Percentiles rank a stretch among this genome's conserved stretches.
phyloP scores from a whole-genome alignment of 116 monocot species.

The Papilionanthe hybrid region DNA sequence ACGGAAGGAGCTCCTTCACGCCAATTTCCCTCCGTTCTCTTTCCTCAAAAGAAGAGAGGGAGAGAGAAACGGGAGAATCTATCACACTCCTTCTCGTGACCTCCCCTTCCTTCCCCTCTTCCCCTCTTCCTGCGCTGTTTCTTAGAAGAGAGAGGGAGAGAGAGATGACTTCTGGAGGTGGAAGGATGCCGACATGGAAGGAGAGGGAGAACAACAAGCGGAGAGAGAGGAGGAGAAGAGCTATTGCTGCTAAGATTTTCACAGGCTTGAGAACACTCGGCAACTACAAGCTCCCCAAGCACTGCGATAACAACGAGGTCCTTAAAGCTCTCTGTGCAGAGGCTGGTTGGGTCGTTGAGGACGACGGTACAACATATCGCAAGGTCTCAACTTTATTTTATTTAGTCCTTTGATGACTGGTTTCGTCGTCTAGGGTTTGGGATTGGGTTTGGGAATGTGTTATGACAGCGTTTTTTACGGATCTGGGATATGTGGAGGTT shows the following conservation, averaged over 20 bases:
- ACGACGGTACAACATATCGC: conserved; percentile 26
- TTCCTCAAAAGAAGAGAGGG: background rate
- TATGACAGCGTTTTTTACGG: background rate
- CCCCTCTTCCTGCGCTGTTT: background rate
- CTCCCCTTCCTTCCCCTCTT: background rate
- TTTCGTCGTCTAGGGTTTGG: background rate
- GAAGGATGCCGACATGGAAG: conserved; percentile 26
- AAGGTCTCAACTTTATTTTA: conserved; percentile 8
- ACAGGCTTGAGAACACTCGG: conserved; percentile 19
- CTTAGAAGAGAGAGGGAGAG: background rate
- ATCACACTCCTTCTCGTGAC: background rate
- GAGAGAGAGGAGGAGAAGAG: conserved; percentile 23
- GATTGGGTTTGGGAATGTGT: background rate
- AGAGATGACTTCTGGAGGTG: conserved; percentile 3
- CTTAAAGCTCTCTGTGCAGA: conserved; percentile 22
- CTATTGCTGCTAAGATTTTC: conserved; percentile 25
- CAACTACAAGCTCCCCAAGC: conserved; percentile 26
- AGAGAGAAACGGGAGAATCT: background rate
- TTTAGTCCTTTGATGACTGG: background rate
- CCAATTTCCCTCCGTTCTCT: background rate
- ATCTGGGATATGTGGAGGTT: background rate
- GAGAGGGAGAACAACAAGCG: conserved; percentile 34
- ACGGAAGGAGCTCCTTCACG: background rate
- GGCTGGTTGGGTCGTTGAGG: conserved; percentile 25
- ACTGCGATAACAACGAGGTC: conserved; percentile 39